Evolutionary conservation across 2,329 filamentous ascomycete species (phyloP), one percentile per base, ranked within the genome.

Genomic region (Ophiocordyceps camponoti-leonardi): DNA sequence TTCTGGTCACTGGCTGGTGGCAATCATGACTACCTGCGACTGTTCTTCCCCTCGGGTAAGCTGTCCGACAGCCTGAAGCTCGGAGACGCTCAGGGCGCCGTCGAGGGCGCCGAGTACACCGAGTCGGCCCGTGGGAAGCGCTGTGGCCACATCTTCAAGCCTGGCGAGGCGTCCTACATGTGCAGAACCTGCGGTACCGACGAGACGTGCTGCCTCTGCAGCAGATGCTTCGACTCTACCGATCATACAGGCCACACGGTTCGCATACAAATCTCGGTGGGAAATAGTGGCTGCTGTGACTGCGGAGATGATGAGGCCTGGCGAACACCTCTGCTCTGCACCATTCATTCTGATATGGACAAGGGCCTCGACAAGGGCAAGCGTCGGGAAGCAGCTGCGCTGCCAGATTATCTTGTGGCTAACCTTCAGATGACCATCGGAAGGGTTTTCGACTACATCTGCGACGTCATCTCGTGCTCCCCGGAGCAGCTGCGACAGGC

Each of bases 261-360:
- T 46, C 82, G 84, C 56, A 86, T 98, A 48, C 83, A 75, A 47
- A 79, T 94, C 42, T 94, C 87, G 1, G 78, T 83, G 2, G 90
- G 90, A 7, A 94, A 95, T 58, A 92, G 83, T 57, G 90, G 90
- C 41, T 96, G 93, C 66, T 98, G 92, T 63, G 92, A 98, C 63
- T 98, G 92, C 59, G 92, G 92, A 48, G 92, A 98, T 58, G 78
- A 83, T 19, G 93, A 98, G 63, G 93, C 92, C 12, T 98, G 93
- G 90, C 79, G 79, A 58, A 70, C 79, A 43, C 87, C 88, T 41
- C 73, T 96, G 51, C 81, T 85, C 59, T 98, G 92, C 67, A 90
- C 87, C 33, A 96, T 98, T 56, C 92, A 98, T 60, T 90, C 86
- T 40, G 72, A 80, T 44, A 48, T 61, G 46, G 55, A 62, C n/a